Base-by-base conservation (phyloP, 805 yeast species). In the Ogataea populi-albae region DNA sequence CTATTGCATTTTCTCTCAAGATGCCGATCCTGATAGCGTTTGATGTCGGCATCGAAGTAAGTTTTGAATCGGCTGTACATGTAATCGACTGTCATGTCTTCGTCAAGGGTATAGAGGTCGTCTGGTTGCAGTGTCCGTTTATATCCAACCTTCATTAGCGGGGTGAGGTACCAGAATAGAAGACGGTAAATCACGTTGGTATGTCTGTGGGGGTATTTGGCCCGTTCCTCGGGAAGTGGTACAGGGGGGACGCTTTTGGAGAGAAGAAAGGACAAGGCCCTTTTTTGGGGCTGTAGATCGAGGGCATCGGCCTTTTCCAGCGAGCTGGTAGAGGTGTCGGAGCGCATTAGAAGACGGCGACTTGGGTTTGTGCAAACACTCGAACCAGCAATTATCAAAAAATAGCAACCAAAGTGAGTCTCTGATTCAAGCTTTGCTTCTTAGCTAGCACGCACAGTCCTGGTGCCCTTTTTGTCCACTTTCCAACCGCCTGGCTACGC, bases 141-240 rank as follows among this genome's bases (percentile, higher is more conserved):
- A 57, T 84, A 84, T 5, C 94, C 93, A 6, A 73, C 72, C 11
- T 59, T 61, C 66, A 85, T 59, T 26, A 84, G 48, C 0, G 88
- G 88, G 17, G 61, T 49, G 30, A 84, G 58, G 89, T 91, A 85
- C 76, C 80, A 70, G 54, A 82, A 77, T 47, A 78, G 73, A 14
- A 68, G 45, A 41, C 71, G 59, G 9, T 64, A 68, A 2, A 77
- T n/a, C 2, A 54, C 34, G 42, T 70, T 74, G 1, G 68, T 45
- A 21, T 49, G 58, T 10, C 58, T 60, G 63, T 77, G 65, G 1
- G 81, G 82, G 43, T 66, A 78, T 1, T 56, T 49, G 16, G 49
- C 55, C 38, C 85, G 60, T 40, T 79, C 84, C 8, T 71, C 75
- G 5, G 65, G 68, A 5, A 49, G 22, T 1, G 80, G 78, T 3